phyloP scores from a whole-genome alignment of 805 yeast genomes.

The Yarrowia divulgata region DNA sequence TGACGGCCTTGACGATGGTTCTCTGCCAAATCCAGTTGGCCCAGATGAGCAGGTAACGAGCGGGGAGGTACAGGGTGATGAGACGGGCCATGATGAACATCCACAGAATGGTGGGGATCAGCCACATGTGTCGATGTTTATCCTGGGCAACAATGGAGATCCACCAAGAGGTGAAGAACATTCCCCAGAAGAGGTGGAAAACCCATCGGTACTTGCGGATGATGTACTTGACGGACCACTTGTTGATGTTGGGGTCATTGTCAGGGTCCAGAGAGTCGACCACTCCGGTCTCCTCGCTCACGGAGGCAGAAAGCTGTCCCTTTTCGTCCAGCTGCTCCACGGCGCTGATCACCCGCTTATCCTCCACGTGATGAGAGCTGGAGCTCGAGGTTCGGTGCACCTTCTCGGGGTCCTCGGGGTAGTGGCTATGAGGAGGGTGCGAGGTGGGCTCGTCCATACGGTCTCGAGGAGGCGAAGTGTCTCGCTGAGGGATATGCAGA shows the following conservation, averaged over 20 bases:
- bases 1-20: constrained; percentile 46
- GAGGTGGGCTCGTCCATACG: constrained; percentile 40
- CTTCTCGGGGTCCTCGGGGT: constrained; percentile 25
- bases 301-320: constrained; percentile 28
- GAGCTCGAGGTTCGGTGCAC: not conserved
- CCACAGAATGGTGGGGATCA: constrained; percentile 64
- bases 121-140: constrained; percentile 60
- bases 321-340: constrained; percentile 17
- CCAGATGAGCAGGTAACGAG: constrained; percentile 47
- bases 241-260: constrained; percentile 10
- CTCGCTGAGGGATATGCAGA: constrained; percentile 41
- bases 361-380: constrained; percentile 5
- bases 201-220: constrained; percentile 41
- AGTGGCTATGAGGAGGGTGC: constrained; percentile 29
- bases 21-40: constrained; percentile 50
- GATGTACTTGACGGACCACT: constrained; percentile 22
- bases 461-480: constrained; percentile 41
- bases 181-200: constrained; percentile 48
- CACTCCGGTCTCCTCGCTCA: constrained; percentile 18
- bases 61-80: constrained; percentile 59
- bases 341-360: not conserved
- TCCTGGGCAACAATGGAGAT: constrained; percentile 60
- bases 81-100: constrained; percentile 59
- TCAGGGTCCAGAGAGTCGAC: constrained; percentile 25
- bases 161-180: constrained; percentile 65